Base-by-base conservation (phyloP, 2,329 filamentous ascomycete species). In the Phaeoacremonium minimum region DNA sequence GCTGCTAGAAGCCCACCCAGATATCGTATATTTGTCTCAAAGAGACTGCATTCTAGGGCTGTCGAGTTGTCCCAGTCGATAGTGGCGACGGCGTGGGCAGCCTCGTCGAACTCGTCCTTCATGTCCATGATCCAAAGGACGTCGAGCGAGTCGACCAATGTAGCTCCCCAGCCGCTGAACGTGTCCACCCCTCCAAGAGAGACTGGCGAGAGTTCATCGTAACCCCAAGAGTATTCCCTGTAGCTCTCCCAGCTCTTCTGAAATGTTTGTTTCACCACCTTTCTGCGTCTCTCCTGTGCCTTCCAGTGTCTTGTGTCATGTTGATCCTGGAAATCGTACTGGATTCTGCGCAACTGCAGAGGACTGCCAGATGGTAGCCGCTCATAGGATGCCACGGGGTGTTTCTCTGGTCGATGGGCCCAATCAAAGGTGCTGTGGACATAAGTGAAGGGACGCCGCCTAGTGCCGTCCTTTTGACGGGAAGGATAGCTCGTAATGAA, bases 21-120 rank as follows among this genome's bases (percentile, higher is more conserved):
- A 44, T 75, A 69, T 18, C 72, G 63, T 44, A 77, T 76, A 18
- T 73, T 81, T 7, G 78, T 80, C 52, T 83, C 80, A 44, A 83
- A 83, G n/a, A 75, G 46, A 36, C 71, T 79, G 46, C 81, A 70
- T 14, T 64, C 60, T 3, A 57, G 49, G 19, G 60, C 55, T 4
- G 51, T 56, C 4, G 69, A 69, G 7, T 65, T 71, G 13, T 63
- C 60, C 57, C 77, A 81, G 53, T 81, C 72, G 43, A 81, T 75
- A 18, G 63, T 55, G 28, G 64, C 66, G n/a, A 70, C 60, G 30
- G 67, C 63, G 28, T 51, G 50, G 17, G 80, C 66, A 4, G 77
- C 76, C 35, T 64, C 52, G 31, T 60, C 52, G 44, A 81, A 80
- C 37, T 82, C 77, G 9, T 69, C 61, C 31, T 71, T 63, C 44